These are phyloP conservation scores for Pythium myriotylum DNA, from an alignment of 352 stramenopile species.

Conservation along the genomic window DNA sequence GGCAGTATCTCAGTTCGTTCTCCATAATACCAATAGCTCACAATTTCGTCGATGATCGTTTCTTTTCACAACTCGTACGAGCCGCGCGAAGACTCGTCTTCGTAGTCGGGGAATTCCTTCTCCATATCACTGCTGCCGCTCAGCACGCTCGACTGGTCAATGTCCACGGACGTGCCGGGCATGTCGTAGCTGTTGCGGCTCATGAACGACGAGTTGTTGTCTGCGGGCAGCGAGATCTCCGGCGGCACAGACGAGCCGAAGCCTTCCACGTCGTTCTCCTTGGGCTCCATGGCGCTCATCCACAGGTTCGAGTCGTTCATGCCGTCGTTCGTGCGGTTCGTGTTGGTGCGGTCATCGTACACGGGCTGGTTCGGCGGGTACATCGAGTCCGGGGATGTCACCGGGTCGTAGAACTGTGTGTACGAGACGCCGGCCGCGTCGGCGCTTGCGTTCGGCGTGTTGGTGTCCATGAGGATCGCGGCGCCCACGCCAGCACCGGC, in stretches of 20 bases:
- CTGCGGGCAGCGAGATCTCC: slow-evolving; percentile 39
- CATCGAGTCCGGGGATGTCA: slow-evolving; percentile 55
- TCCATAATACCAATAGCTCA: slow-evolving; percentile 12
- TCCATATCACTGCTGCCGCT: slow-evolving; percentile 69
- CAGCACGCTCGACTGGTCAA: slow-evolving; percentile 73
- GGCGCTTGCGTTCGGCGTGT: slow-evolving; percentile 42
- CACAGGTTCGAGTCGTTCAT: slow-evolving; percentile 68
- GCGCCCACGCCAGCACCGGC: slow-evolving; percentile 27
- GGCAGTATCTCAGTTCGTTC: background rate
- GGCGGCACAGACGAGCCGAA: slow-evolving; percentile 34
- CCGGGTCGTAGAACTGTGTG: slow-evolving; percentile 76
- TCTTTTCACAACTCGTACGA: slow-evolving; percentile 74
- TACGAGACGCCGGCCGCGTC: slow-evolving; percentile 62
- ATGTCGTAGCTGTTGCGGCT: slow-evolving; percentile 73
- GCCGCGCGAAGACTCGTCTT: slow-evolving; percentile 70
- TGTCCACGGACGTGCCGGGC: slow-evolving; percentile 34
- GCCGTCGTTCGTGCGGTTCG: slow-evolving; percentile 28
- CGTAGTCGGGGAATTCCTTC: slow-evolving; percentile 76
- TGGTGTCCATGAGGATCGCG: slow-evolving; percentile 32
- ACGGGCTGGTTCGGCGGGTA: slow-evolving; percentile 29
- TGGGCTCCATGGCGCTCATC: slow-evolving; percentile 82
- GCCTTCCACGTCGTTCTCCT: slow-evolving; percentile 74
- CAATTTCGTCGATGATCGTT: background rate
- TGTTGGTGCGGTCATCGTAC: slow-evolving; percentile 23
- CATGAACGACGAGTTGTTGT: slow-evolving; percentile 40